Conservation (phyloP, 306 rosid species). For the Prunus mume region DNA sequence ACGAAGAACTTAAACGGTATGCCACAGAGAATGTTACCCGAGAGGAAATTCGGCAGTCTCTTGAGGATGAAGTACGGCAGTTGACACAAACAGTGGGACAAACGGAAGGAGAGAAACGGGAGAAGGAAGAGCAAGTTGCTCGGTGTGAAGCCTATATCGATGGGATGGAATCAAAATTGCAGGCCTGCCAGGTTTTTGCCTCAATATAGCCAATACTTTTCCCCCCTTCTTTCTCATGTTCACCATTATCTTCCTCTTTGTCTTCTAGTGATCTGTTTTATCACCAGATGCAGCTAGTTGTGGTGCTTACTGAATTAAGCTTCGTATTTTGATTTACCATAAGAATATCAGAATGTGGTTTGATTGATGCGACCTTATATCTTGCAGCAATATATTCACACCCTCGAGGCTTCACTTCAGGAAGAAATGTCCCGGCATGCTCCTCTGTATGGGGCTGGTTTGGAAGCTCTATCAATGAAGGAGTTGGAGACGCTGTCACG, state of each 20-base stretch:
- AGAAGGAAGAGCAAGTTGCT: conserved; percentile 94
- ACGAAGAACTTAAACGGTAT: conserved; percentile 84
- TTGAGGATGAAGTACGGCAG: conserved; percentile 89
- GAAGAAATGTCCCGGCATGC: conserved; percentile 99
- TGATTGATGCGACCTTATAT: conserved; percentile 28
- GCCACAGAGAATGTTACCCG: conserved; percentile 91
- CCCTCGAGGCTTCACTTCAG: conserved; percentile 82
- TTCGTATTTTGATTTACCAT: conserved; percentile 10
- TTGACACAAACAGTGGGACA: conserved; percentile 95
- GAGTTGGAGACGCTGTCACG: conserved; percentile 91
- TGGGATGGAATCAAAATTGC: conserved; percentile 97
- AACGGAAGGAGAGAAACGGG: conserved; percentile 91
- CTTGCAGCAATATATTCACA: conserved; percentile 94
- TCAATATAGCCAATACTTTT: conserved; percentile 8
- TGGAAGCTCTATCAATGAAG: conserved; percentile 89
- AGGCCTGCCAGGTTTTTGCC: conserved; percentile 84
- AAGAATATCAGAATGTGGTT: conserved; percentile 6
- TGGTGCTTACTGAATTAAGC: conserved; percentile 13
- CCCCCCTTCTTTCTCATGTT: background rate
- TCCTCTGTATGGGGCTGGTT: conserved; percentile 92
- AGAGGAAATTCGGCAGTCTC: conserved; percentile 91
- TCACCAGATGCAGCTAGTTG: conserved; percentile 7
- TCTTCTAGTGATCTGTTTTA: background rate
- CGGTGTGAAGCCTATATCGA: conserved; percentile 96
- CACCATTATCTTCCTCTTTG: background rate